Conservation (phyloP, 2,329 filamentous ascomycete genomes). For the Rhinocladiella mackenziei region DNA sequence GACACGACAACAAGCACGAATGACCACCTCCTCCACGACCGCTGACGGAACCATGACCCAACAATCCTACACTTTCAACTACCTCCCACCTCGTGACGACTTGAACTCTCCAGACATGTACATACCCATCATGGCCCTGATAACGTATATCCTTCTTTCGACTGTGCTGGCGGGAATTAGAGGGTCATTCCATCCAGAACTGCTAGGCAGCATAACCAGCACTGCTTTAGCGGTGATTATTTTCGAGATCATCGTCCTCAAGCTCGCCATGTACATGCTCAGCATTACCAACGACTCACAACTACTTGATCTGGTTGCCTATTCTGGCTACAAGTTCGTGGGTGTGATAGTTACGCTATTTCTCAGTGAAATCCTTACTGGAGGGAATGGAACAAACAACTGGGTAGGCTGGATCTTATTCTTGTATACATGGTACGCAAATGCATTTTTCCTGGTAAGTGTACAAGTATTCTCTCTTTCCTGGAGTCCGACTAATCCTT, state of each 20-base stretch:
- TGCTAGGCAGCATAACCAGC: conserved; percentile 84
- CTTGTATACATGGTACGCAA: conserved; percentile 85
- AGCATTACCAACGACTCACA: conserved; percentile 93
- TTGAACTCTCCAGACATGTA: conserved; percentile 99
- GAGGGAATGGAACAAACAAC: conserved; percentile 75
- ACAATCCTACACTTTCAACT: conserved; percentile 53
- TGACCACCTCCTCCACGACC: conserved; percentile 39
- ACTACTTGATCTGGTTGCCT: conserved; percentile 87
- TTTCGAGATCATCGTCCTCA: conserved; percentile 84
- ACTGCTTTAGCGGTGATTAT: conserved; percentile 77
- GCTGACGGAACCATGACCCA: conserved; percentile 61
- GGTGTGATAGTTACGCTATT: conserved; percentile 88
- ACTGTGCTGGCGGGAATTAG: conserved; percentile 84
- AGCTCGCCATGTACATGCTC: conserved; percentile 87
- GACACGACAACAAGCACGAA: conserved; percentile 75
- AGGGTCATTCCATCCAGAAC: conserved; percentile 88
- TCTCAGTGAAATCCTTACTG: conserved; percentile 71
- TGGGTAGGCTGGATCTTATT: conserved; percentile 89
- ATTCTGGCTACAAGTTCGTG: conserved; percentile 98
- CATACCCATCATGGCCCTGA: conserved; percentile 95
- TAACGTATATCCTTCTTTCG: conserved; percentile 93
- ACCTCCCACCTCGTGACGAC: conserved; percentile 88
- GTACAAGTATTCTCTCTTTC: no score
- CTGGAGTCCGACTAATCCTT: no score
- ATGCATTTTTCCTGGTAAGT: conserved; percentile 88